Base-by-base conservation (phyloP, 2,329 filamentous ascomycete species). In the Scytalidium lignicola region DNA sequence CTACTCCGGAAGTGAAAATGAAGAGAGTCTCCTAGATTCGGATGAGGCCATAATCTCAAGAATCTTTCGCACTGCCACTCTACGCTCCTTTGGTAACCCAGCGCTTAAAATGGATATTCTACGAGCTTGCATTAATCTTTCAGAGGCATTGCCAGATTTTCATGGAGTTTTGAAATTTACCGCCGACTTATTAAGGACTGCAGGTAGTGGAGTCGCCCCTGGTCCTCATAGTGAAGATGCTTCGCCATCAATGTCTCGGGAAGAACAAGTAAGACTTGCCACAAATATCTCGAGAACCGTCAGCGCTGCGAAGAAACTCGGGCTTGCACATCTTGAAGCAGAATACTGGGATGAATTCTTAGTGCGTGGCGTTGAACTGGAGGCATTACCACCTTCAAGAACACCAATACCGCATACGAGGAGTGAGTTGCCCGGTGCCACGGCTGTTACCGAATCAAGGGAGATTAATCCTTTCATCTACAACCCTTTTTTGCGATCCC, bases 321-420 rank as follows among this genome's bases (percentile, higher is more conserved):
- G 90, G 1, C 70, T 90, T 22, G 72, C 78, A 4, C 70, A 85
- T 49, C 68, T 92, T 40, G 77, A 83, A 46, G 90, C 90, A 5
- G 87, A 93, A 58, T 99, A 96, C 64, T 99, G 93, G 93, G 93
- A 99, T 65, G 90, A 96, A 61, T 97, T 97, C 59, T 74, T 99
- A 8, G 78, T 99, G 43, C 83, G 93, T 44, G 83, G 83, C 54
- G 73, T 95, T 58, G 80, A 84, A 48, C 72, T 95, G 41, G 80
- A 90, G 45, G 74, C 86, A 20, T 67, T 81, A 32, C 72, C 82
- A 9, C 68, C 73, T 40, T 75, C 77, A 10, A 77, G 79, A 55
- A 76, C 78, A 15, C 85, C 88, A 0, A 78, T 88, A 46, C 76
- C 85, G 5, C 87, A 90, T 60, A 72, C 69, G 17, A 74, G 69